Conservation (phyloP, 192 early-diverging fungal genomes). For the Linnemannia schmuckeri region DNA sequence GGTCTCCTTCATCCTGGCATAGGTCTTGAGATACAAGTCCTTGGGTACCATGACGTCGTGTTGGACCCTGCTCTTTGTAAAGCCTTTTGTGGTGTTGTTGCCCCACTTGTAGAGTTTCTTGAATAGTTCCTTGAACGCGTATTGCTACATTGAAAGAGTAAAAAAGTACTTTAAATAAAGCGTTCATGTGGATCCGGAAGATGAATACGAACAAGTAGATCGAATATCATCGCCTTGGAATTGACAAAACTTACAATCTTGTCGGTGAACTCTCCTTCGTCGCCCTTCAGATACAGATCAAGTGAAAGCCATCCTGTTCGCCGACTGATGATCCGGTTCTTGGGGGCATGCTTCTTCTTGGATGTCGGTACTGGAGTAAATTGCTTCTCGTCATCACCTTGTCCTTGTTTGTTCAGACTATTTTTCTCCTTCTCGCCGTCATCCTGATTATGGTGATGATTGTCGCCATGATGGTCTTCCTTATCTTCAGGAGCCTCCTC, state of each 20-base stretch:
- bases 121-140: constrained; percentile 69
- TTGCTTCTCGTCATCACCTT: neutral
- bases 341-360: neutral
- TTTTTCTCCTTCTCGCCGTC: neutral
- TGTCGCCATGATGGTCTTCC: constrained; percentile 1
- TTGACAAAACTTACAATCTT: constrained; percentile 48
- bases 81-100: constrained; percentile 77
- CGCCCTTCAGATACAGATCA: constrained; percentile 36
- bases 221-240: neutral
- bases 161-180: constrained; percentile 17
- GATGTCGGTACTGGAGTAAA: neutral
- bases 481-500: constrained; percentile 31
- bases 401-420: neutral
- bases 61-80: constrained; percentile 71
- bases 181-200: neutral
- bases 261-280: constrained; percentile 47
- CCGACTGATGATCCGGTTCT: constrained; percentile 22
- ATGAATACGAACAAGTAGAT: neutral
- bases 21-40: constrained; percentile 73
- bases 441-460: neutral
- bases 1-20: constrained; percentile 74
- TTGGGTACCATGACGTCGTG: constrained; percentile 82
- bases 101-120: constrained; percentile 84
- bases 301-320: constrained; percentile 44
- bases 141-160: constrained; percentile 59